phyloP scores from a whole-genome alignment of 805 yeast species.

The Yarrowia deformans region DNA sequence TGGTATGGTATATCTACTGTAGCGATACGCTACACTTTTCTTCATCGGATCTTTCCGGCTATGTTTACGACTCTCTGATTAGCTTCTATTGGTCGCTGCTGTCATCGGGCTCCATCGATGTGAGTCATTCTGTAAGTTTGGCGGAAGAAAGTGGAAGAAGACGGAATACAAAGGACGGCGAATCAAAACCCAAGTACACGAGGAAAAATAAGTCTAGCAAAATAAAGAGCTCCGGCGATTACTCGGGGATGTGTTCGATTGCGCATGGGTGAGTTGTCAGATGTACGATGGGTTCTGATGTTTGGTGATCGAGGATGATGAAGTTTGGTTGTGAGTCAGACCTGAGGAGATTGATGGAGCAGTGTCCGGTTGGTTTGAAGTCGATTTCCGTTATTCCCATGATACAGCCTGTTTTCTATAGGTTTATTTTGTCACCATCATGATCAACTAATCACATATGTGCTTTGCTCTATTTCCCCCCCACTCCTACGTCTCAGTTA shows the following conservation, averaged over 20 bases:
- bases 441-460: no score
- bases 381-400: no score
- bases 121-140: conserved; percentile 19
- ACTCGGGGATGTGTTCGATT: not conserved
- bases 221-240: not conserved
- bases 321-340: not conserved
- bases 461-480: not conserved
- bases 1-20: no score
- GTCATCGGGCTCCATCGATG: not conserved
- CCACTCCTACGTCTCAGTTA: conserved; percentile 9
- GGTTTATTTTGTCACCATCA: no score
- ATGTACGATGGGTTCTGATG: no score
- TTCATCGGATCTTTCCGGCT: not conserved
- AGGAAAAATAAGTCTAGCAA: not conserved
- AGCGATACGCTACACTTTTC: not conserved
- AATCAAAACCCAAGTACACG: not conserved
- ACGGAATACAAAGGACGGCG: not conserved
- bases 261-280: not conserved
- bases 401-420: no score
- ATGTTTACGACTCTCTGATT: not conserved
- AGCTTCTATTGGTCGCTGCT: conserved; percentile 4
- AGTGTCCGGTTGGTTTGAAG: no score
- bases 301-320: not conserved
- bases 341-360: no score
- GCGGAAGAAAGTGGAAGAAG: conserved; percentile 20